Conservation (phyloP, 2,329 filamentous ascomycete species). For the Penicillium sp. region DNA sequence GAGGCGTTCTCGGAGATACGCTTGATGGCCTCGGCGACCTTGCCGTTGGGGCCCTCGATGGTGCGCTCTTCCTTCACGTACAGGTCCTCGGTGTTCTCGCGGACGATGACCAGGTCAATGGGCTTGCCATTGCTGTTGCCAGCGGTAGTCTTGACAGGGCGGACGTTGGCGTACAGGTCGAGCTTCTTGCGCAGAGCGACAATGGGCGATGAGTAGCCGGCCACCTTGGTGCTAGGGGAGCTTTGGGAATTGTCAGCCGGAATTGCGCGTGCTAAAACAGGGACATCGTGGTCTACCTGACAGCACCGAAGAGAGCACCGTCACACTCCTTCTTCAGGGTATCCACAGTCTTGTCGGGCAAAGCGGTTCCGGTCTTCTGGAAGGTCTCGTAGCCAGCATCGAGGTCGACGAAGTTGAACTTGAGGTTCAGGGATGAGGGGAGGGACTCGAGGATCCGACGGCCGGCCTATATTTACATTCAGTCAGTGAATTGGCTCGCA, state of each 20-base stretch:
- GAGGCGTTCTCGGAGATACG: slow-evolving; percentile 85
- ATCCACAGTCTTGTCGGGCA: slow-evolving; percentile 88
- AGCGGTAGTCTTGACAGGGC: slow-evolving; percentile 82
- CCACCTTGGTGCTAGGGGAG: slow-evolving; percentile 83
- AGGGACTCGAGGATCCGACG: slow-evolving; percentile 89
- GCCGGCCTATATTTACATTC: slow-evolving; percentile 55
- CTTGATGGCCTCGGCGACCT: slow-evolving; percentile 96
- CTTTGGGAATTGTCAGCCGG: slow-evolving; percentile 33
- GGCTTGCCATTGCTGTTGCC: slow-evolving; percentile 49
- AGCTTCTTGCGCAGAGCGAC: slow-evolving; percentile 94
- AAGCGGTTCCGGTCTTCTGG: slow-evolving; percentile 79
- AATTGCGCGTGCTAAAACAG: neutral
- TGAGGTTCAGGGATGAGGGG: slow-evolving; percentile 82
- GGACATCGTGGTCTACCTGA: slow-evolving; percentile 53
- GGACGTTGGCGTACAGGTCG: slow-evolving; percentile 94
- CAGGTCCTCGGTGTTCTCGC: slow-evolving; percentile 97
- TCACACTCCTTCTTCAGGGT: slow-evolving; percentile 88
- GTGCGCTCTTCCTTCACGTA: slow-evolving; percentile 97
- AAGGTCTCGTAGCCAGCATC: slow-evolving; percentile 93
- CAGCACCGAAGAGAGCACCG: slow-evolving; percentile 92
- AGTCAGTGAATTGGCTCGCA: slow-evolving; percentile 11
- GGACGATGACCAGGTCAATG: slow-evolving; percentile 96
- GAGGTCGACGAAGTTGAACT: slow-evolving; percentile 91
- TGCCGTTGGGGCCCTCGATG: slow-evolving; percentile 66
- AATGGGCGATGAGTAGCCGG: slow-evolving; percentile 94